These are phyloP conservation scores for Rhododendron ferrugineum DNA, from an alignment of 148 eudicot genomes.

Conservation along the genomic window DNA sequence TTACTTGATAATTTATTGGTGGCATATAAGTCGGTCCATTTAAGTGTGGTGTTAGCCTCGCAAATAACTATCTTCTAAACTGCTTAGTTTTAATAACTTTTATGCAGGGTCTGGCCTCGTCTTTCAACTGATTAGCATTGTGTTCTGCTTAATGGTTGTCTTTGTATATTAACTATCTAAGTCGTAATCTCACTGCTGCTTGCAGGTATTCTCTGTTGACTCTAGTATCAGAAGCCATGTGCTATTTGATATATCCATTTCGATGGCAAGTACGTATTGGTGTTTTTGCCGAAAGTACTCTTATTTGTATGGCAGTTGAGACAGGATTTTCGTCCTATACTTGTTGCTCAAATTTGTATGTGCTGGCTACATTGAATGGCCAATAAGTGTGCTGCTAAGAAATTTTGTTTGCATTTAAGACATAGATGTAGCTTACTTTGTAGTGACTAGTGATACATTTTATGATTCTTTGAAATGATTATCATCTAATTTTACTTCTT, in stretches of 20 bases:
- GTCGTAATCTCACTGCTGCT: neutral
- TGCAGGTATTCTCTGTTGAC: conserved; percentile 95
- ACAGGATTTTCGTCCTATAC: neutral
- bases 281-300: neutral
- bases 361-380: neutral
- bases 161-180: neutral
- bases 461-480: conserved; percentile 14
- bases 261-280: conserved; percentile 76
- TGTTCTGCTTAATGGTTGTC: neutral
- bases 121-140: neutral
- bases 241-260: conserved; percentile 93
- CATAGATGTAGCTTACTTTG: neutral
- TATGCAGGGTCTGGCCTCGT: neutral
- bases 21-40: neutral
- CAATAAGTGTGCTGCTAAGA: neutral
- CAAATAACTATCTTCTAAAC: neutral
- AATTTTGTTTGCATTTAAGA: neutral
- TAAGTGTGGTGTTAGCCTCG: neutral
- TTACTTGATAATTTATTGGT: neutral
- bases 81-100: neutral
- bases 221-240: conserved; percentile 90
- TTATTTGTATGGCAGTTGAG: neutral
- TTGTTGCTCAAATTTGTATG: neutral
- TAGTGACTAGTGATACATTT: neutral
- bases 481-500: conserved; percentile 35